Evolutionary conservation across 2,329 filamentous ascomycete genomes (phyloP).

Genomic region (Paraconiothyrium sp.): DNA sequence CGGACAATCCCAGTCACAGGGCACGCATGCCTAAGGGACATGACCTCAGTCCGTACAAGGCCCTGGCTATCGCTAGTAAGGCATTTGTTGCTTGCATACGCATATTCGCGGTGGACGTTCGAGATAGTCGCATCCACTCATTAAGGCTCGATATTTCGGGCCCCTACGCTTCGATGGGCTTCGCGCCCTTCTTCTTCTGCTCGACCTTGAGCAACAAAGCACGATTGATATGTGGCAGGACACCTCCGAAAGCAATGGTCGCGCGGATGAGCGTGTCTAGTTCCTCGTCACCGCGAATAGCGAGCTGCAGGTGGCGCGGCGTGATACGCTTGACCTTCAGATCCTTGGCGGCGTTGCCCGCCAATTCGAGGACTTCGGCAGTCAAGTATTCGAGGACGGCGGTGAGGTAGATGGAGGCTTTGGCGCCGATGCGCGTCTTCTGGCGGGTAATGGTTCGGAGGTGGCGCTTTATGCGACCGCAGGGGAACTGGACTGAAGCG

Average conservation of each 20-base stretch:
- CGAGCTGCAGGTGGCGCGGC: slow-evolving; percentile 94
- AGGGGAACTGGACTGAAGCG: slow-evolving; percentile 78
- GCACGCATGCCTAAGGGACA: not conserved
- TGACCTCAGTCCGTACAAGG: not conserved
- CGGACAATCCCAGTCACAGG: not conserved
- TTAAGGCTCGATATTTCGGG: not conserved
- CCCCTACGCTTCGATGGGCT: slow-evolving; percentile 51
- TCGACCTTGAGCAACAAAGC: slow-evolving; percentile 95
- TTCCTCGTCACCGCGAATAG: slow-evolving; percentile 98
- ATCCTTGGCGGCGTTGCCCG: slow-evolving; percentile 98
- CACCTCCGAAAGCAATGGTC: slow-evolving; percentile 98
- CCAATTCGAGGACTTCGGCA: slow-evolving; percentile 96
- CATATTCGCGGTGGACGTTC: slow-evolving; percentile 7
- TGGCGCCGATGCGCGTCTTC: slow-evolving; percentile 99
- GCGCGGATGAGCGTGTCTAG: slow-evolving; percentile 96
- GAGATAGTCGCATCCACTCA: not conserved
- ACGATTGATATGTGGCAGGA: slow-evolving; percentile 98
- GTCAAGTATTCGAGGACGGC: slow-evolving; percentile 98
- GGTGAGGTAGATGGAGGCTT: slow-evolving; percentile 97
- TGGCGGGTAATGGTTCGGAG: slow-evolving; percentile 99
- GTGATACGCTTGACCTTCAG: slow-evolving; percentile 99
- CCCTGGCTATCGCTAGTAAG: not conserved
- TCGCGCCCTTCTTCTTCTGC: slow-evolving; percentile 95
- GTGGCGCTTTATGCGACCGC: slow-evolving; percentile 99
- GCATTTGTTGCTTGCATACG: not conserved